A percentile compares a stretch with the other conserved stretches of the same genome.
Evolutionary conservation across 371 early-diverging fungal species (phyloP).

Genomic region (Entomophthora muscae): DNA sequence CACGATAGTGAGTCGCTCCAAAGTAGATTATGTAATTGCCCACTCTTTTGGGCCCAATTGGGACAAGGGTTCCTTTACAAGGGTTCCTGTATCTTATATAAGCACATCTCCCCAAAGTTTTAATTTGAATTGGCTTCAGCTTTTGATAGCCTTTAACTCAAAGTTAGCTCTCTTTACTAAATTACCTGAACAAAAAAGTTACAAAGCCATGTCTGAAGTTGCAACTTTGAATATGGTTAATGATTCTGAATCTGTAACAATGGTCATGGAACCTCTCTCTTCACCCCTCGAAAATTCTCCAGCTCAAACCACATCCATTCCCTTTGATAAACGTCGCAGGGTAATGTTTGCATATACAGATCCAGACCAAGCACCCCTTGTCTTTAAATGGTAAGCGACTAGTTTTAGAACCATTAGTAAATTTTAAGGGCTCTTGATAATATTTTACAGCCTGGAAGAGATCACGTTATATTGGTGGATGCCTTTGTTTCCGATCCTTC

Average conservation of each 20-base stretch:
- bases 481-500: background rate
- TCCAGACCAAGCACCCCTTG: background rate
- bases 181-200: too few species aligned
- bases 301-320: background rate
- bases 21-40: too few species aligned
- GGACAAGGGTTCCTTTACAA: too few species aligned
- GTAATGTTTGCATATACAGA: slow-evolving; percentile 2
- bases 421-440: background rate
- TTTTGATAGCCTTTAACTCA: too few species aligned
- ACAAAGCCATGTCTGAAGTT: background rate
- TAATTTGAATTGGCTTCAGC: too few species aligned
- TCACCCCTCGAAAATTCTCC: background rate
- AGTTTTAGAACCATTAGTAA: background rate
- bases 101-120: too few species aligned
- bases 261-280: background rate
- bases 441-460: background rate
- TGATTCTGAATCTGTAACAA: background rate
- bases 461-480: background rate
- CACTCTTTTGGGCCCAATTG: too few species aligned
- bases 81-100: too few species aligned
- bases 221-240: background rate
- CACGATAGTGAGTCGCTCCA: too few species aligned
- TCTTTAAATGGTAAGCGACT: background rate
- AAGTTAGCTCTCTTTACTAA: too few species aligned
- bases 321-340: background rate